These are phyloP conservation scores for Fusarium abutilonis DNA, from an alignment of 2,329 filamentous ascomycete species.

Conservation along the genomic window DNA sequence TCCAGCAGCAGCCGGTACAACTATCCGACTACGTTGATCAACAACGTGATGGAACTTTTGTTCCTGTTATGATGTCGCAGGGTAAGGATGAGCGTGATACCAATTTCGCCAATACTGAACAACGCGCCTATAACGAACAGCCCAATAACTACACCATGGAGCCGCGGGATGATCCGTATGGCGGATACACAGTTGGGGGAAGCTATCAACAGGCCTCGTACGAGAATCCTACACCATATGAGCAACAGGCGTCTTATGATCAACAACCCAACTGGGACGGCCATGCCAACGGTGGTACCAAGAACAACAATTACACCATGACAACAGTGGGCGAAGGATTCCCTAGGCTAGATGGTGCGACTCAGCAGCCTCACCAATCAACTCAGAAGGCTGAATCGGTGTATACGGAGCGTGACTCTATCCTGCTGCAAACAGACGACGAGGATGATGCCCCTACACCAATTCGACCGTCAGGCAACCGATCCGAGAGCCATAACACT, in stretches of 20 bases:
- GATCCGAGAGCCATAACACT: constrained; percentile 60
- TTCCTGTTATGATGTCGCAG: constrained; percentile 36
- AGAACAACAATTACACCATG: constrained; percentile 30
- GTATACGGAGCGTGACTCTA: constrained; percentile 37
- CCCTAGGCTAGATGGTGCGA: constrained; percentile 32
- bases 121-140: constrained; percentile 15
- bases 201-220: constrained; percentile 24
- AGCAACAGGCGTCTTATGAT: constrained; percentile 10
- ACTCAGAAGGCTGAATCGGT: constrained; percentile 27
- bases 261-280: constrained; percentile 20
- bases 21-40: constrained; percentile 32
- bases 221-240: constrained; percentile 9
- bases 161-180: constrained; percentile 15
- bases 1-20: constrained; percentile 30
- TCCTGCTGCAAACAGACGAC: constrained; percentile 39
- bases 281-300: constrained; percentile 22
- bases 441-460: constrained; percentile 34
- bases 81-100: constrained; percentile 25
- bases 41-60: constrained; percentile 30
- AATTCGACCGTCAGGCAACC: constrained; percentile 42
- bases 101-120: constrained; percentile 14
- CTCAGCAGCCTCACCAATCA: constrained; percentile 10
- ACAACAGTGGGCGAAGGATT: constrained; percentile 40
- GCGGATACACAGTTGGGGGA: constrained; percentile 13
- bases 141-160: constrained; percentile 18